Conservation (phyloP, 2,329 filamentous ascomycete species). For the Xylariales sp. region DNA sequence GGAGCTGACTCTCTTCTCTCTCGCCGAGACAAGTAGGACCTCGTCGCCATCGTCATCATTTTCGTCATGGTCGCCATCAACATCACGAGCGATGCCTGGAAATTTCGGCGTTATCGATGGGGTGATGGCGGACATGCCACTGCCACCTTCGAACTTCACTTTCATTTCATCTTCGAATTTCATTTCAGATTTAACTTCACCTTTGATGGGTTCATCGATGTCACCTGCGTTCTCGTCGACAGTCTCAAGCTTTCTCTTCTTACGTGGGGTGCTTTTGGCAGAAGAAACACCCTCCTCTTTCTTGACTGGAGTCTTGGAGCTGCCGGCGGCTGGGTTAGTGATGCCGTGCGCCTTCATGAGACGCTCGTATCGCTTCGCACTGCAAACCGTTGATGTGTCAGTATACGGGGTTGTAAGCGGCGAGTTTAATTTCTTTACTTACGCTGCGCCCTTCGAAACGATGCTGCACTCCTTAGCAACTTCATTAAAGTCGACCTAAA, state of each 20-base stretch:
- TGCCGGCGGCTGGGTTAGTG: slow-evolving; percentile 16
- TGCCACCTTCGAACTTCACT: slow-evolving; percentile 6
- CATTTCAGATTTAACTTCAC: slow-evolving; percentile 29
- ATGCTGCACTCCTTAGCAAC: slow-evolving; percentile 63
- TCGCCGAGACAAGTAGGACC: slow-evolving; percentile 20
- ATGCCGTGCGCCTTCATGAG: slow-evolving; percentile 58
- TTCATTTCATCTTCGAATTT: slow-evolving; percentile 12
- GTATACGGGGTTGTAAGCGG: neutral
- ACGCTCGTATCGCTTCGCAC: slow-evolving; percentile 64
- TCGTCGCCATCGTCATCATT: slow-evolving; percentile 26
- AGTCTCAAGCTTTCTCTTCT: slow-evolving; percentile 28
- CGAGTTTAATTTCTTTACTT: slow-evolving; percentile 30
- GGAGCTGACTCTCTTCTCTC: slow-evolving; percentile 15
- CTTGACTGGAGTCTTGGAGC: slow-evolving; percentile 16
- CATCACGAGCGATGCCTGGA: too few relatives aligned
- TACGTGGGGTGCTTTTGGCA: slow-evolving; percentile 13
- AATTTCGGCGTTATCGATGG: too few relatives aligned
- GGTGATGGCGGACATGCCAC: too few relatives aligned
- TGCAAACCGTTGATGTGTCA: slow-evolving; percentile 24
- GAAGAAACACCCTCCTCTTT: slow-evolving; percentile 11
- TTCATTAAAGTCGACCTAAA: slow-evolving; percentile 58
- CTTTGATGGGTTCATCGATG: slow-evolving; percentile 27
- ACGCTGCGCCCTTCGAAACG: slow-evolving; percentile 65
- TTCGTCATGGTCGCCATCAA: too few relatives aligned
- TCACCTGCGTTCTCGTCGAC: slow-evolving; percentile 29